Base-by-base conservation (phyloP, 768 basidiomycete genomes). In the Leccinum rimulosum region DNA sequence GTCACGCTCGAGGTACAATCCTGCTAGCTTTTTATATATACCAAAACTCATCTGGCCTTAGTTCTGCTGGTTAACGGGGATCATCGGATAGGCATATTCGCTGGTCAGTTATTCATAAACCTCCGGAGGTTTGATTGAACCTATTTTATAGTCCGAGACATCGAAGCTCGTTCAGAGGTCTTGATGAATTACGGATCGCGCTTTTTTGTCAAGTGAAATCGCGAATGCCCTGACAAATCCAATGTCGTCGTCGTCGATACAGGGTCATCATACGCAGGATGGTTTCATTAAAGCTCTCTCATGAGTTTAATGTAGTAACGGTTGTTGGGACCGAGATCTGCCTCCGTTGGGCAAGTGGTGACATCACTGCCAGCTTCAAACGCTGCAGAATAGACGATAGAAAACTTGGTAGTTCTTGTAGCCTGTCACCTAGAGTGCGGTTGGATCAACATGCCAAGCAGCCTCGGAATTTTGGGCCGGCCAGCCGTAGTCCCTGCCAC, bases 21-120 rank as follows among this genome's bases (percentile, higher is more conserved):
- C 15, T 36, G 11, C 50, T 25, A 50, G 17, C 19, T 22, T 36
- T 33, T 5, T 33, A 9, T 8, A n/a, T n/a, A n/a, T 10, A 52
- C 52, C 35, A 33, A 35, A 58, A 58, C 28, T 52, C 31, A 63
- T 38, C 19, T 33, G 12, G 47, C 14, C 56, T 28, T 54, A 87
- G 88, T 83, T n/a, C 68, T 66, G 14, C 64, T 84, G 36, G 84
- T 90, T 3, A 83, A 87, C 58, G 86, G 85, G 3, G 84, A 88
- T 57, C 84, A 87, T 53, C 79, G 87, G 15, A 86, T 90, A 55
- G 86, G 82, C 3, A 74, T 91, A 4, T 85, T 60, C n/a, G 56
- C 58, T 10, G 19, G 68, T 69, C 43, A 58, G 67, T 64, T 40
- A 11, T 31, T 53, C 28, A 2, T 27, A 19, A 11, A 10, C 15